These are phyloP conservation scores for Geotrichum phurueaensis DNA, from an alignment of 1,139 yeast genomes.

Conservation along the genomic window DNA sequence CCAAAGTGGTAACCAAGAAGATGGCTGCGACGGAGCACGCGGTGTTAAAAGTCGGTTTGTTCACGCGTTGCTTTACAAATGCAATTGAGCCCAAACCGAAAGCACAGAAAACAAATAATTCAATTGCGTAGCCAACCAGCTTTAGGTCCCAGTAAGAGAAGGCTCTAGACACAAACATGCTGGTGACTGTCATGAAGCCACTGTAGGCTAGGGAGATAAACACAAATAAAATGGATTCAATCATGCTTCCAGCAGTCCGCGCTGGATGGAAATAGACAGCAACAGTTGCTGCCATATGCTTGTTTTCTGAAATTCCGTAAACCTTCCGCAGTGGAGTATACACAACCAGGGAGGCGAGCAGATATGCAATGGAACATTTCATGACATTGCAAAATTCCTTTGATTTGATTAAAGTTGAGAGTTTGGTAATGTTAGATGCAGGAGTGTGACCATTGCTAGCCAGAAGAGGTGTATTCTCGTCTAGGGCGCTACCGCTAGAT, in stretches of 20 bases:
- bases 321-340: conserved; percentile 55
- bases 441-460: neutral
- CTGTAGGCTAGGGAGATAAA: conserved; percentile 51
- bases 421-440: neutral
- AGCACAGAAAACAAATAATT: conserved; percentile 49
- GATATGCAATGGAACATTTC: conserved; percentile 67
- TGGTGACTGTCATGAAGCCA: conserved; percentile 48
- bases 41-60: conserved; percentile 67
- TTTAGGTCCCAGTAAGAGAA: conserved; percentile 46
- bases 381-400: conserved; percentile 24
- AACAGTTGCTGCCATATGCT: conserved; percentile 76
- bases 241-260: conserved; percentile 74
- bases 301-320: conserved; percentile 65
- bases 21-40: conserved; percentile 77
- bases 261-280: conserved; percentile 84
- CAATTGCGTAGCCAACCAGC: conserved; percentile 50
- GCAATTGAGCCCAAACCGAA: conserved; percentile 61
- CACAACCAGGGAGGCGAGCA: conserved; percentile 70
- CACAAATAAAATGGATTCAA: conserved; percentile 63
- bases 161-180: conserved; percentile 49
- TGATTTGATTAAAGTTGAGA: neutral
- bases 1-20: conserved; percentile 61
- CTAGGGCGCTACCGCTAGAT: neutral
- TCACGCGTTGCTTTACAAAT: conserved; percentile 60
- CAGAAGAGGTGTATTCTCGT: conserved; percentile 6